phyloP scores from a whole-genome alignment of 345 rosid genomes.

The Anastatica hierochuntica region DNA sequence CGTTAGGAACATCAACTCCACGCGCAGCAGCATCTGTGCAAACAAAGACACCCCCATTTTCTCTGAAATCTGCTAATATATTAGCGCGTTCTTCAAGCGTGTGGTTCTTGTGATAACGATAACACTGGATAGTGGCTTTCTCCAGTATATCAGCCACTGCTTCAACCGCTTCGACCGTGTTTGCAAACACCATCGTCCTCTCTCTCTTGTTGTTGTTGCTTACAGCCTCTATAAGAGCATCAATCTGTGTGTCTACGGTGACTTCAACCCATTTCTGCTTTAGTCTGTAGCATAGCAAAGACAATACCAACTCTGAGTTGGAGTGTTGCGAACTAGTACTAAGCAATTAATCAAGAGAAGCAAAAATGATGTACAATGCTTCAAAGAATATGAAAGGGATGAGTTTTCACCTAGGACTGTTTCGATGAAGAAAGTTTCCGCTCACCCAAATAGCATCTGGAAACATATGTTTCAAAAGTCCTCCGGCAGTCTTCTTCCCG shows the following conservation, averaged over 20 bases:
- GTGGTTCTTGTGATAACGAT: slow-evolving; percentile 69
- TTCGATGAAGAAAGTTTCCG: slow-evolving; percentile 86
- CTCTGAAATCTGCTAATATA: slow-evolving; percentile 52
- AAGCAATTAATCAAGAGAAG: background rate
- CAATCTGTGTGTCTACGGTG: slow-evolving; percentile 69
- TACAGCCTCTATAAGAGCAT: slow-evolving; percentile 73
- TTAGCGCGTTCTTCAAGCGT: slow-evolving; percentile 74
- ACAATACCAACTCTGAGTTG: too few relatives aligned
- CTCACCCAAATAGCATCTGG: slow-evolving; percentile 82
- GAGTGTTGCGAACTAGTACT: background rate
- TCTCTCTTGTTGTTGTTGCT: slow-evolving; percentile 29
- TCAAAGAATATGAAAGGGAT: slow-evolving; percentile 9
- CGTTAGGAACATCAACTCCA: slow-evolving; percentile 90
- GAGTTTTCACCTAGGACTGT: slow-evolving; percentile 71
- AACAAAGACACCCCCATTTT: slow-evolving; percentile 75
- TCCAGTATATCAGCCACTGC: slow-evolving; percentile 69
- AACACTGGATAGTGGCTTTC: slow-evolving; percentile 68
- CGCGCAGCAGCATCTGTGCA: slow-evolving; percentile 99
- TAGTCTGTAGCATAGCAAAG: slow-evolving; percentile 44
- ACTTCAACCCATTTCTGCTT: slow-evolving; percentile 84
- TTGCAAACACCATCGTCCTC: slow-evolving; percentile 93
- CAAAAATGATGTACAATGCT: background rate
- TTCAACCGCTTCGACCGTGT: slow-evolving; percentile 84
- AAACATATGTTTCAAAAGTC: slow-evolving; percentile 74
- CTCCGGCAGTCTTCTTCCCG: slow-evolving; percentile 94